A percentile compares a stretch with the other conserved stretches of the same genome.
These are phyloP conservation scores for Beauveria caledonica DNA, from an alignment of 2,329 filamentous ascomycete species.

Conservation along the genomic window DNA sequence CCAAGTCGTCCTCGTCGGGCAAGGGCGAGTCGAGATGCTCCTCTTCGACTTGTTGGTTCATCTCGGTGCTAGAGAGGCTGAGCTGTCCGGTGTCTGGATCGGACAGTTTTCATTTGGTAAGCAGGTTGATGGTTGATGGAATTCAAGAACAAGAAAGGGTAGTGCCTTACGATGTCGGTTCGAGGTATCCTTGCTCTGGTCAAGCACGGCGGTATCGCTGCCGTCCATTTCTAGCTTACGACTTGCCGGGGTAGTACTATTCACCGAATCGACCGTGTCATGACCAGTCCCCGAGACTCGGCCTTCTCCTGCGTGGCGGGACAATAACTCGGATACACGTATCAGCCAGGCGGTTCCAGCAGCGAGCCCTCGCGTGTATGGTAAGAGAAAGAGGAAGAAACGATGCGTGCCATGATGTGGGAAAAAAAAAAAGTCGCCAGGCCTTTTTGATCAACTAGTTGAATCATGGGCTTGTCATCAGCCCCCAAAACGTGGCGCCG, in stretches of 20 bases:
- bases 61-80: not conserved
- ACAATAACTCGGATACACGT: no score
- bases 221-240: not conserved
- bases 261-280: not conserved
- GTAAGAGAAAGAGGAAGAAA: not conserved
- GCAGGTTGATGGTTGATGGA: no score
- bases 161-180: not conserved
- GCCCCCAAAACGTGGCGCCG: not conserved
- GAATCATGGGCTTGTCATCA: not conserved
- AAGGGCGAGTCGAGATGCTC: not conserved
- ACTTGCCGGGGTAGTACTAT: not conserved
- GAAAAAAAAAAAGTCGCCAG: not conserved
- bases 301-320: no score
- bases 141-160: not conserved
- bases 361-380: not conserved
- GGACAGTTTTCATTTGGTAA: no score
- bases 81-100: not conserved
- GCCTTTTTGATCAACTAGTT: not conserved
- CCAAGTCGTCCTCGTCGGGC: constrained; percentile 27
- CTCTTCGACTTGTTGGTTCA: not conserved
- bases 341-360: not conserved
- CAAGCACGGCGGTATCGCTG: not conserved
- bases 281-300: not conserved
- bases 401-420: not conserved
- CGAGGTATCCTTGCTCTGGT: not conserved